phyloP scores from a whole-genome alignment of 208 protist species.

The Herpetomonas samuelpessoai region DNA sequence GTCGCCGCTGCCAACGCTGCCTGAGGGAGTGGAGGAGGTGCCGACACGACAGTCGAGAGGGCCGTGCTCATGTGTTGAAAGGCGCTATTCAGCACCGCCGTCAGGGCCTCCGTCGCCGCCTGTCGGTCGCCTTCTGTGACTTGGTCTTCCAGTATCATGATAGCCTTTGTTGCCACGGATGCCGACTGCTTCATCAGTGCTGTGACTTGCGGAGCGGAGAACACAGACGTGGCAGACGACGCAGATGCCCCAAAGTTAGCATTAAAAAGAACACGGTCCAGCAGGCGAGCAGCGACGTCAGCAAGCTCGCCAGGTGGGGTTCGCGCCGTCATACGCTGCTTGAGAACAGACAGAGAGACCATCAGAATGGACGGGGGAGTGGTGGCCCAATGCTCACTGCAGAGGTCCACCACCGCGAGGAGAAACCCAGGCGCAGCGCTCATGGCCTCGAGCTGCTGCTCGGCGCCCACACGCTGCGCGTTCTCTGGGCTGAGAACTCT shows the following conservation, averaged over 20 bases:
- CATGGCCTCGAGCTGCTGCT: constrained; percentile 36
- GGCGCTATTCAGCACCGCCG: background rate
- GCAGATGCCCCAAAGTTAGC: too few relatives aligned
- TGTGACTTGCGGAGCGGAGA: too few relatives aligned
- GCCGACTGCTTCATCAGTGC: constrained; percentile 11
- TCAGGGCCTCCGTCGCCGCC: background rate
- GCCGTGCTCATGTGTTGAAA: background rate
- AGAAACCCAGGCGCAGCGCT: constrained; percentile 24
- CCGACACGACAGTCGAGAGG: background rate
- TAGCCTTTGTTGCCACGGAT: constrained; percentile 6
- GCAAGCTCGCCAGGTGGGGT: constrained; percentile 11
- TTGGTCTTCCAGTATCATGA: constrained; percentile 7
- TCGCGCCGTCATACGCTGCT: constrained; percentile 22
- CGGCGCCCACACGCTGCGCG: constrained; percentile 27
- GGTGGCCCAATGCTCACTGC: constrained; percentile 7
- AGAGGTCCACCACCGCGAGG: constrained; percentile 17
- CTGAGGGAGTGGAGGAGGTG: background rate
- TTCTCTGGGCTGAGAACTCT: constrained; percentile 50
- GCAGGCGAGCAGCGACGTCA: constrained; percentile 11
- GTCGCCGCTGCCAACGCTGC: background rate
- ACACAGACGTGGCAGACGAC: too few relatives aligned
- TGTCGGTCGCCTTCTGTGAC: background rate
- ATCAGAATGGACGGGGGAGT: constrained; percentile 12
- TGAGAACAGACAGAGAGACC: constrained; percentile 43
- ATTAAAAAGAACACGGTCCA: background rate